These are phyloP conservation scores for Zygnema cylindricum DNA, from an alignment of 139 green algal genomes.

Conservation along the genomic window DNA sequence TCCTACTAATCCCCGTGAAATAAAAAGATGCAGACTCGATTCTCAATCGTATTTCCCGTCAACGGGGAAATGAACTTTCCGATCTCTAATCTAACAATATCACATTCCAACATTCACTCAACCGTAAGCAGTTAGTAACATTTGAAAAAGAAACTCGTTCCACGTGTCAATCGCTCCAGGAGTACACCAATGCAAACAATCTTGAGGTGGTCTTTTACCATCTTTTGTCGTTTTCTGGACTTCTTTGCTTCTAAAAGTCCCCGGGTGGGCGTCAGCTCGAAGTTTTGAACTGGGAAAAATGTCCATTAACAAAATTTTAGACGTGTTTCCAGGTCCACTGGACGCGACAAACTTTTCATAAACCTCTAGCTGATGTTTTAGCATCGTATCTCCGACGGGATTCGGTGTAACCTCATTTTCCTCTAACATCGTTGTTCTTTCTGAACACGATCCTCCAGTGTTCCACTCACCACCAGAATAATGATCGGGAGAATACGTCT, in stretches of 20 bases:
- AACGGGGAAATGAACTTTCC: too few relatives aligned
- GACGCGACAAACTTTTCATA: not conserved
- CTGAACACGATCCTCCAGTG: slow-evolving; percentile 48
- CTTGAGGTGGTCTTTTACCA: slow-evolving; percentile 24
- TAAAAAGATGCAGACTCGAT: too few relatives aligned
- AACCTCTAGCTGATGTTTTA: slow-evolving; percentile 6
- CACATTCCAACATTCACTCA: too few relatives aligned
- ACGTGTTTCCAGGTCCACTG: not conserved
- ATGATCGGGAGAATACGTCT: slow-evolving; percentile 51
- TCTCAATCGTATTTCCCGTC: too few relatives aligned
- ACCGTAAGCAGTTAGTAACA: too few relatives aligned
- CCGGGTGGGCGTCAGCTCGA: slow-evolving; percentile 34
- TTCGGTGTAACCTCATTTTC: not conserved
- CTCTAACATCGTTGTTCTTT: not conserved
- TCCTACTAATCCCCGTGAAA: too few relatives aligned
- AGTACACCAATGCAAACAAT: slow-evolving; percentile 48
- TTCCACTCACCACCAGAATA: slow-evolving; percentile 57
- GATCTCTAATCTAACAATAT: too few relatives aligned
- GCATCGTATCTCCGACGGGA: slow-evolving; percentile 5
- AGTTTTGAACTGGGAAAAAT: slow-evolving; percentile 8
- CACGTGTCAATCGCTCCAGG: slow-evolving; percentile 28
- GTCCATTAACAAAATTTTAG: slow-evolving; percentile 27
- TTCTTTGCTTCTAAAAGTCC: not conserved
- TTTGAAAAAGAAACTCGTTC: slow-evolving; percentile 41
- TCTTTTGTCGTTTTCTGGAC: not conserved